A percentile compares a stretch with the other conserved stretches of the same genome.
Evolutionary conservation across 805 yeast genomes (phyloP).

Genomic region (Suhomyces sp.): DNA sequence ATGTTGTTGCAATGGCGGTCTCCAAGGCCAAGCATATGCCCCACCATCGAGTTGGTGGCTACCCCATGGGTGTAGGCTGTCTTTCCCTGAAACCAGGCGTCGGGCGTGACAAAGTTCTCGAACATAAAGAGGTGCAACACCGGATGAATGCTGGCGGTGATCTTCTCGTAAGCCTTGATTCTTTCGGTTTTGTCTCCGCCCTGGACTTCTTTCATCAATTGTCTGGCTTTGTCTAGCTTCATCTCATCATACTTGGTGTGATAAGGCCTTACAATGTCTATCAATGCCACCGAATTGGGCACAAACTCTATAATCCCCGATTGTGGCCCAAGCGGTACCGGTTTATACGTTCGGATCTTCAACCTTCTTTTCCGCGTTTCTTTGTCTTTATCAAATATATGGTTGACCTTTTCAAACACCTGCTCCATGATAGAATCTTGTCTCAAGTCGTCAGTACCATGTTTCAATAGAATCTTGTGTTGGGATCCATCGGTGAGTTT

Average conservation of each 20-base stretch:
- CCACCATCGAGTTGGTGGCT: conserved; percentile 83
- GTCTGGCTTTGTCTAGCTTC: conserved; percentile 56
- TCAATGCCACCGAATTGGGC: conserved; percentile 64
- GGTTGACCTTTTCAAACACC: conserved; percentile 84
- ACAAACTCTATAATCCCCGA: conserved; percentile 93
- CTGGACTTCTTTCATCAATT: conserved; percentile 59
- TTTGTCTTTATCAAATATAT: conserved; percentile 53
- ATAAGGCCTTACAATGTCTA: conserved; percentile 61
- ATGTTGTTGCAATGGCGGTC: conserved; percentile 94
- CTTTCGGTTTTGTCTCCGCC: conserved; percentile 42
- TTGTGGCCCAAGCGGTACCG: conserved; percentile 82
- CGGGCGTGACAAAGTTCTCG: conserved; percentile 61
- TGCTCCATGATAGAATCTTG: conserved; percentile 99
- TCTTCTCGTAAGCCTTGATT: conserved; percentile 41
- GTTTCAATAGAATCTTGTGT: conserved; percentile 68
- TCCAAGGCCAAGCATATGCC: conserved; percentile 86
- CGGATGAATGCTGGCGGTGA: conserved; percentile 58
- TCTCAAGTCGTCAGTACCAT: conserved; percentile 85
- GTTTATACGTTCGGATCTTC: conserved; percentile 78
- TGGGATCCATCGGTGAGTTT: conserved; percentile 53
- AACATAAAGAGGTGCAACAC: conserved; percentile 69
- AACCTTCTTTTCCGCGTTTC: conserved; percentile 57
- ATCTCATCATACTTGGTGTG: conserved; percentile 53
- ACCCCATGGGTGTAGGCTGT: conserved; percentile 69
- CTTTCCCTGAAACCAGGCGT: conserved; percentile 69